Conservation (phyloP, 2,329 filamentous ascomycete species). For the Phialophora verrucosa region DNA sequence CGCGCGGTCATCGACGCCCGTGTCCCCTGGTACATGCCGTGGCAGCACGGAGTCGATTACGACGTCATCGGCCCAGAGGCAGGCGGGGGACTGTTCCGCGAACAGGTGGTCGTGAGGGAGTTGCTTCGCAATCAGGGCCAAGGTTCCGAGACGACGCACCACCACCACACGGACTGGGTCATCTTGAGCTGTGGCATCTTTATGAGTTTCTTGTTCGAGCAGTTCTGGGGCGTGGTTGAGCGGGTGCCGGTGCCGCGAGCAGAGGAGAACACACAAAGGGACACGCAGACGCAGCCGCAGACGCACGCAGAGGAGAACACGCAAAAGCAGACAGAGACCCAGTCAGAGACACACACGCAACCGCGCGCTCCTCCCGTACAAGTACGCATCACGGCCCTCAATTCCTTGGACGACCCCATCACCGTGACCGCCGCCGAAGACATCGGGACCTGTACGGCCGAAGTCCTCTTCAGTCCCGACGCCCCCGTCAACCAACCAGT, state of each 20-base stretch:
- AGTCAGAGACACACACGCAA: too few relatives aligned
- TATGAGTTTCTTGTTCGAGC: constrained; percentile 71
- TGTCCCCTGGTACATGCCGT: constrained; percentile 65
- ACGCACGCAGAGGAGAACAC: too few relatives aligned
- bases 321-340: too few relatives aligned
- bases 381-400: constrained; percentile 59
- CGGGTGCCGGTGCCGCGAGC: background rate
- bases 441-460: constrained; percentile 66
- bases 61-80: constrained; percentile 64
- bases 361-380: background rate
- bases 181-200: constrained; percentile 74
- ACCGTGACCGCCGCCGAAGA: constrained; percentile 68
- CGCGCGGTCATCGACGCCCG: constrained; percentile 60
- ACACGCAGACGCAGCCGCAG: constrained; percentile 19
- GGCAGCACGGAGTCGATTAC: constrained; percentile 78
- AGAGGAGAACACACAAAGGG: background rate
- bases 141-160: background rate
- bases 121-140: constrained; percentile 55
- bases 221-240: constrained; percentile 68
- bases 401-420: constrained; percentile 66
- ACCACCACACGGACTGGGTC: constrained; percentile 58
- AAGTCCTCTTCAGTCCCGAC: constrained; percentile 56
- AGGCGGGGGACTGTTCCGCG: constrained; percentile 68
- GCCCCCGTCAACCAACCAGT: constrained; percentile 55
- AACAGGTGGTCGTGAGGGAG: constrained; percentile 66